These are phyloP conservation scores for Samsoniella hepiali DNA, from an alignment of 2,329 filamentous ascomycete species.

Conservation along the genomic window DNA sequence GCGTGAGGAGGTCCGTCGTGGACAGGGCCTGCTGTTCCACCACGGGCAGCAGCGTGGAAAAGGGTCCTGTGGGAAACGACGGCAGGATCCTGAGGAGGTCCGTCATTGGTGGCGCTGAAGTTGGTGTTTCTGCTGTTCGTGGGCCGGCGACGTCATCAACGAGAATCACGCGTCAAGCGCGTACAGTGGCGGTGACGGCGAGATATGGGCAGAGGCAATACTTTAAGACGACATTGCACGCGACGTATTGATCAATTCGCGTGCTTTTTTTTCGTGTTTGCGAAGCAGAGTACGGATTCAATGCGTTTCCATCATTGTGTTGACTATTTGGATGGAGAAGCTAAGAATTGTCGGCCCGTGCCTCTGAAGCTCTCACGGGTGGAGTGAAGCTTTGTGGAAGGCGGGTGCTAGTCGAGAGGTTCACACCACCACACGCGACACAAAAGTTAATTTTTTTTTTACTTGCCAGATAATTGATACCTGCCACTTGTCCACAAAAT, in stretches of 20 bases:
- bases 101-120: constrained; percentile 57
- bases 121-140: constrained; percentile 8
- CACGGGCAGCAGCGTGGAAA: constrained; percentile 70
- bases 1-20: constrained; percentile 78
- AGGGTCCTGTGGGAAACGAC: constrained; percentile 68
- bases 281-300: not conserved
- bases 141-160: constrained; percentile 16
- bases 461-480: not conserved
- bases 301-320: not conserved
- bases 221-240: not conserved
- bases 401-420: no score
- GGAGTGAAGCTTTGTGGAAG: no score
- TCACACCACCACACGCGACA: no score
- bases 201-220: not conserved
- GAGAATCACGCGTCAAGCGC: constrained; percentile 6
- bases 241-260: not conserved
- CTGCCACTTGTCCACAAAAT: not conserved
- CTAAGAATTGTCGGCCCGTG: not conserved
- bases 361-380: not conserved
- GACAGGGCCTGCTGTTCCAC: constrained; percentile 77
- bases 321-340: not conserved
- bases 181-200: constrained; percentile 3
- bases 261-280: not conserved
- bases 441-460: no score
- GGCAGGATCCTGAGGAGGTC: constrained; percentile 83